Conservation (phyloP, 805 yeast species). For the Huiozyma naganishii region DNA sequence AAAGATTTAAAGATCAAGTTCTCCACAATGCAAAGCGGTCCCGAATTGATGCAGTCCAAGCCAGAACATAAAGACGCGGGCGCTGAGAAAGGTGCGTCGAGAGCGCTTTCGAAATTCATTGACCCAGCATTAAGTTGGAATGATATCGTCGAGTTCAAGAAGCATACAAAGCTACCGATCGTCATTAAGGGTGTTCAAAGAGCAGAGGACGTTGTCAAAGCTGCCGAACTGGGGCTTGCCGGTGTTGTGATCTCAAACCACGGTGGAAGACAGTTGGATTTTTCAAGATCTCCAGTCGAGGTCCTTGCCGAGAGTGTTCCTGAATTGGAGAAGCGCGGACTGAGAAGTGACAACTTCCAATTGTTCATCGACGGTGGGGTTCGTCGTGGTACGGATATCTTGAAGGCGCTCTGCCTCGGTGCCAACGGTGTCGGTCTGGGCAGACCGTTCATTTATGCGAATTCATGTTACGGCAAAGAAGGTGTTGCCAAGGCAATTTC, state of each 20-base stretch:
- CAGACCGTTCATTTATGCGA: conserved; percentile 55
- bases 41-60: conserved; percentile 31
- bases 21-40: conserved; percentile 26
- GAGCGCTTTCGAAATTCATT: conserved; percentile 78
- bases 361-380: conserved; percentile 61
- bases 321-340: conserved; percentile 33
- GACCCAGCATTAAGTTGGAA: conserved; percentile 59
- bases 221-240: conserved; percentile 58
- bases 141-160: conserved; percentile 47
- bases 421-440: conserved; percentile 67
- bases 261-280: conserved; percentile 85
- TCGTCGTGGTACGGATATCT: conserved; percentile 54
- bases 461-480: conserved; percentile 49
- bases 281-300: conserved; percentile 67
- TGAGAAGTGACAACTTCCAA: conserved; percentile 40
- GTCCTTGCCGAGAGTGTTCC: conserved; percentile 63
- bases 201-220: conserved; percentile 64
- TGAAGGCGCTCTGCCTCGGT: conserved; percentile 59
- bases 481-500: conserved; percentile 54
- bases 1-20: conserved; percentile 69
- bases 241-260: conserved; percentile 83
- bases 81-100: conserved; percentile 74
- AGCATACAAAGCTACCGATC: conserved; percentile 52
- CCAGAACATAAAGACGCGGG: conserved; percentile 37
- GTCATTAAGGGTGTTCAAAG: conserved; percentile 79